Evolutionary conservation across 1,139 yeast species (phyloP).

Genomic region (Yamadazyma trypodendri): DNA sequence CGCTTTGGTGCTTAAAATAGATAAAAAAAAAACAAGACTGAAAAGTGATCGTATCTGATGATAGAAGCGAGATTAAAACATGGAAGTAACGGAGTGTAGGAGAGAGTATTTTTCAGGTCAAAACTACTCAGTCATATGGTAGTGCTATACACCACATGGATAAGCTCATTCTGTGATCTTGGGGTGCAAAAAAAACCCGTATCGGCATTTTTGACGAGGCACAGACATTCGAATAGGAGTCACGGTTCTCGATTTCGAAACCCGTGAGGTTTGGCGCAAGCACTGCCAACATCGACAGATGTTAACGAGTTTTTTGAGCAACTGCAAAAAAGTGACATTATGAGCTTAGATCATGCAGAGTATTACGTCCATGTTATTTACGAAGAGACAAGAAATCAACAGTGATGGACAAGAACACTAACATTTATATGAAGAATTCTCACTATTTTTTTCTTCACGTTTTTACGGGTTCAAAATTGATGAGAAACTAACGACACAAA

Average conservation of each 20-base stretch:
- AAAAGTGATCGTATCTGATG: neutral
- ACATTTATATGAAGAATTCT: neutral
- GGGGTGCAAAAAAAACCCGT: no score
- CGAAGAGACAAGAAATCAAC: neutral
- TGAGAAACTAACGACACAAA: neutral
- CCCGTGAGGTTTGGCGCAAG: no score
- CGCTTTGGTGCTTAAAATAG: slow-evolving; percentile 5
- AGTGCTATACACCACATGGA: no score
- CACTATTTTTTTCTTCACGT: no score
- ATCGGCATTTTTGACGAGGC: neutral
- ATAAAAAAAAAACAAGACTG: slow-evolving; percentile 4
- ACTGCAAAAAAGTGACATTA: no score
- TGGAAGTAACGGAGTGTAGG: no score
- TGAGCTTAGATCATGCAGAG: neutral
- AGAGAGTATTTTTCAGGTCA: no score
- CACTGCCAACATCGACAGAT: no score
- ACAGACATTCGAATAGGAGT: neutral
- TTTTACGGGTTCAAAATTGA: neutral
- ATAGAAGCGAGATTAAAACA: no score
- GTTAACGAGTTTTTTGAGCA: no score
- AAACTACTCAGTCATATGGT: no score
- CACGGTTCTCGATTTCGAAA: slow-evolving; percentile 2
- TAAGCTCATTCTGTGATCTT: no score
- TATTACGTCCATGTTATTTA: neutral
- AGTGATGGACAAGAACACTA: slow-evolving; percentile 1